phyloP scores from a whole-genome alignment of 2,329 filamentous ascomycete species.

The Colletotrichum magnum region DNA sequence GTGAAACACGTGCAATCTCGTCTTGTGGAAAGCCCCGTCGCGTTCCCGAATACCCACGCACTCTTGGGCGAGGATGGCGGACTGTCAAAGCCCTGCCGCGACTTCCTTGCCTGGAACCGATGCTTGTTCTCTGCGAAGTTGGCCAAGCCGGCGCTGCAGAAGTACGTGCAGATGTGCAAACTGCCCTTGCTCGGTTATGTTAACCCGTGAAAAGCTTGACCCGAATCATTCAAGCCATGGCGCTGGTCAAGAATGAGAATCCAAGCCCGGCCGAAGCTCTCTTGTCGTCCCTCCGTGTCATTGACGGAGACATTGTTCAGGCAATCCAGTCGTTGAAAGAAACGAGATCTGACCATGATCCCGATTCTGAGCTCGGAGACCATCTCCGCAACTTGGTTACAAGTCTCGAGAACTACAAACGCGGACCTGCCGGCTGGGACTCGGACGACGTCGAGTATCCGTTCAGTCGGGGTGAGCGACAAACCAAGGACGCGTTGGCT shows the following conservation, averaged over 20 bases:
- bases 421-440: too few relatives aligned
- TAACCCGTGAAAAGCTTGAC: slow-evolving; percentile 5
- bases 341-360: slow-evolving; percentile 13
- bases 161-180: slow-evolving; percentile 44
- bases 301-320: slow-evolving; percentile 54
- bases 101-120: slow-evolving; percentile 50
- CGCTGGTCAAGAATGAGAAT: not conserved
- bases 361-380: too few relatives aligned
- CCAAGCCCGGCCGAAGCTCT: not conserved
- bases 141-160: slow-evolving; percentile 47
- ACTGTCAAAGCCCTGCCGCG: slow-evolving; percentile 44
- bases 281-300: slow-evolving; percentile 45
- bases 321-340: slow-evolving; percentile 55
- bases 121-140: slow-evolving; percentile 56
- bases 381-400: too few relatives aligned
- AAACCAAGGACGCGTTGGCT: slow-evolving; percentile 48
- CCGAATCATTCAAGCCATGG: slow-evolving; percentile 9
- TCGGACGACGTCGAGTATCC: not conserved
- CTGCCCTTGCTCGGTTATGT: not conserved
- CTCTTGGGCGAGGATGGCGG: slow-evolving; percentile 46
- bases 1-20: slow-evolving; percentile 50
- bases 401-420: too few relatives aligned
- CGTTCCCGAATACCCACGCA: slow-evolving; percentile 38
- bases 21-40: slow-evolving; percentile 45
- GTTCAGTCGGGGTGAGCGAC: slow-evolving; percentile 46